A percentile compares a stretch with the other conserved stretches of the same genome.
Conservation (phyloP, 1,284 basidiomycete species). For the Pyrrhoderma lamaoense region DNA sequence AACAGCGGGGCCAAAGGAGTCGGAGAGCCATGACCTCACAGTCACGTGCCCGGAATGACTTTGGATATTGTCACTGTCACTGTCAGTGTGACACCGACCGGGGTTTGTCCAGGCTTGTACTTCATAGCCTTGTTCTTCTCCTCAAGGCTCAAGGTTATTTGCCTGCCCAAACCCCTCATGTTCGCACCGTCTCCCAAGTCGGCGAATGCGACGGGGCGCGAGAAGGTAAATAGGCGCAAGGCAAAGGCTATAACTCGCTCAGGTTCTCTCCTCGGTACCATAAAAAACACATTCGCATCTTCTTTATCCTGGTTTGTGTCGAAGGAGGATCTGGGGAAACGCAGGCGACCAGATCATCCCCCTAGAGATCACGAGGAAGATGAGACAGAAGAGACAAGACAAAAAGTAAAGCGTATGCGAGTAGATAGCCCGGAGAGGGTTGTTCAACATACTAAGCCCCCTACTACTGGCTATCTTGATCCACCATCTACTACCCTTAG, state of each 20-base stretch:
- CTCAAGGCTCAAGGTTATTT: slow-evolving; percentile 1
- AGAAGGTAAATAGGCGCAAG: slow-evolving; percentile 6
- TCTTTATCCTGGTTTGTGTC: slow-evolving; percentile 53
- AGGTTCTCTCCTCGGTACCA: slow-evolving; percentile 21
- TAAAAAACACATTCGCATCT: slow-evolving; percentile 59
- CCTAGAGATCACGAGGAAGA: slow-evolving; percentile 28
- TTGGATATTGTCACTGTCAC: too few relatives aligned
- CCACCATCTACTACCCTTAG: slow-evolving; percentile 42
- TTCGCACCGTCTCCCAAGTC: slow-evolving; percentile 12
- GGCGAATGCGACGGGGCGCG: neutral
- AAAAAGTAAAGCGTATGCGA: slow-evolving; percentile 46
- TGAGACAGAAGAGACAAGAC: slow-evolving; percentile 23
- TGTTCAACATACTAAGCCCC: slow-evolving; percentile 25
- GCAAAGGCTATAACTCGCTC: slow-evolving; percentile 7
- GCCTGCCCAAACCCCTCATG: slow-evolving; percentile 4
- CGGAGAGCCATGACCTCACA: too few relatives aligned
- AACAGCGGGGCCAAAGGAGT: too few relatives aligned
- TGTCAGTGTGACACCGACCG: too few relatives aligned
- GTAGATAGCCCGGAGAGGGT: slow-evolving; percentile 36
- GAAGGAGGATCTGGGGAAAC: slow-evolving; percentile 31
- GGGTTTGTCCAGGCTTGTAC: neutral
- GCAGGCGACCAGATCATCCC: slow-evolving; percentile 41
- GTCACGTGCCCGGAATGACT: too few relatives aligned
- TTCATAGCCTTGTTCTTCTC: slow-evolving; percentile 2
- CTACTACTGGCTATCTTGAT: slow-evolving; percentile 40